Base-by-base conservation (phyloP, 495 filamentous ascomycete species). In the Oidiodendron maius region DNA sequence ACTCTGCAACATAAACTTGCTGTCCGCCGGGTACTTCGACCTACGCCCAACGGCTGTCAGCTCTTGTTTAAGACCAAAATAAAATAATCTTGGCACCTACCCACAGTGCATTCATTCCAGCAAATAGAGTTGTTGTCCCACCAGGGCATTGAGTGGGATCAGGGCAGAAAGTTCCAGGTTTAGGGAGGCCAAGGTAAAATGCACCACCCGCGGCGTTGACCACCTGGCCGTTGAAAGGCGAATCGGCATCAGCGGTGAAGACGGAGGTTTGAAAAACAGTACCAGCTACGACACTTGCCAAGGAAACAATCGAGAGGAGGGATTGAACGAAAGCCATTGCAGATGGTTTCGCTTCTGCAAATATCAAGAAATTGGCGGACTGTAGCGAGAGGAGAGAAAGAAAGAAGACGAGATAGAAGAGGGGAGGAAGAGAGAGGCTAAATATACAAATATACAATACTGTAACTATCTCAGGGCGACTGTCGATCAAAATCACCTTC, bases 21-120 rank as follows among this genome's bases (percentile, higher is more conserved):
- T 87, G 83, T 16, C 84, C 84, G 37, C 82, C 83, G n/a, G 84
- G 82, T 16, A 88, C 83, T 48, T 69, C 58, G 48, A 78, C 75
- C 55, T 72, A 58, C 70, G 13, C n/a, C 24, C 15, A 3, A 36
- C 25, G 15, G 2, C 18, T 20, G 22, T 36, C 12, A 40, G 24
- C 32, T 4, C 30, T 24, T 9, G n/a, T 12, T 12, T 28, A 8
- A 11, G 11, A 37, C 21, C 15, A 20, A 20, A 1, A 32, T 11
- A 38, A 22, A 37, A 35, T 13, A 42, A 23, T 39, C 15, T 37
- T 2, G 18, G 21, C 5, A 25, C 48, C 16, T 48, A 45, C 44
- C 8, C 18, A 18, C 13, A 57, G n/a, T 2, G 39, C 25, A 39
- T 4, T n/a, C 18, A 51, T 28, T 20, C 42, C 50, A 36, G 48